Conservation (phyloP, 108 stramenopile species). For the Epithemia pelagica region DNA sequence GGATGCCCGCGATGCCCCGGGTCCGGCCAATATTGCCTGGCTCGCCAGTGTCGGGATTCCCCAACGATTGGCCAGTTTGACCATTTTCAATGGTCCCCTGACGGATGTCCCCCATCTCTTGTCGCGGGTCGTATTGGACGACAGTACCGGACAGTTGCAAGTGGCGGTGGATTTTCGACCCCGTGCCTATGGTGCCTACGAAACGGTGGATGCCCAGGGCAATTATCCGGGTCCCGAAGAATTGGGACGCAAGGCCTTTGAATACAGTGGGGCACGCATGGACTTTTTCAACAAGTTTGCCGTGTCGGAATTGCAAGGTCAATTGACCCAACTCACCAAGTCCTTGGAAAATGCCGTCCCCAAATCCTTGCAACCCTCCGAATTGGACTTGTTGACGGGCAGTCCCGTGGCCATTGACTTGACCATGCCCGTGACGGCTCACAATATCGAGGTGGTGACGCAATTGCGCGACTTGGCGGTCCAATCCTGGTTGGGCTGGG, state of each 20-base stretch:
- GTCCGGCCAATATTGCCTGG: constrained; percentile 76
- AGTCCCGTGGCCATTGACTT: constrained; percentile 47
- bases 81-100: constrained; percentile 75
- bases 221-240: constrained; percentile 71
- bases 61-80: constrained; percentile 39
- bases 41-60: constrained; percentile 39
- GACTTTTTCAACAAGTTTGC: constrained; percentile 68
- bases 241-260: constrained; percentile 67
- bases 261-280: constrained; percentile 55
- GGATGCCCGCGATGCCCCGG: constrained; percentile 66
- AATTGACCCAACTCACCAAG: constrained; percentile 22
- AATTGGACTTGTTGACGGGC: constrained; percentile 54
- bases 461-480: constrained; percentile 50
- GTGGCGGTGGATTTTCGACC: constrained; percentile 67
- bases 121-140: constrained; percentile 30
- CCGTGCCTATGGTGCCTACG: constrained; percentile 71
- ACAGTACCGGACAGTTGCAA: constrained; percentile 2
- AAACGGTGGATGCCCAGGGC: constrained; percentile 48
- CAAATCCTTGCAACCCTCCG: constrained; percentile 8
- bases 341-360: constrained; percentile 16
- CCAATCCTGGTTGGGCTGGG: constrained; percentile 60
- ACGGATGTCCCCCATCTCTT: constrained; percentile 72
- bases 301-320: constrained; percentile 37
- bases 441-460: constrained; percentile 49
- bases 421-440: constrained; percentile 53